phyloP scores from a whole-genome alignment of 345 rosid species.

The Acer yangbiense region DNA sequence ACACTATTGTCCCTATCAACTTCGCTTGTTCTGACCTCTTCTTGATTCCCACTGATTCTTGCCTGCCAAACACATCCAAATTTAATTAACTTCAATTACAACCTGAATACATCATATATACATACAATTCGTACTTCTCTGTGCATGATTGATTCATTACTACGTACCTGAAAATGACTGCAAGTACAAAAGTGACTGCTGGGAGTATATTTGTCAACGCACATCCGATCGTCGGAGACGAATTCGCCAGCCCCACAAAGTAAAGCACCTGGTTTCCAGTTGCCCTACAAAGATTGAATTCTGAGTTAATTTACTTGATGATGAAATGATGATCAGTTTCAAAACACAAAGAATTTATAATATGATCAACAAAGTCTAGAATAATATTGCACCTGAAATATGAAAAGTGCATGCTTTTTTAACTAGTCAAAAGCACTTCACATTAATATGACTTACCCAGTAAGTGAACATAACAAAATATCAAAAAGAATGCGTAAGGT shows the following conservation, averaged over 20 bases:
- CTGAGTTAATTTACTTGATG: not conserved
- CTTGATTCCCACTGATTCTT: constrained; percentile 67
- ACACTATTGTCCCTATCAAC: constrained; percentile 65
- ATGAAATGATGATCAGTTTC: not conserved
- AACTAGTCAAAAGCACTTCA: not conserved
- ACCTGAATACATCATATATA: no score
- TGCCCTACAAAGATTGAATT: constrained; percentile 42
- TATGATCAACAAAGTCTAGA: no score
- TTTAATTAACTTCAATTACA: no score
- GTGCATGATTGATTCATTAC: no score
- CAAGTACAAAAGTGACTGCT: constrained; percentile 74
- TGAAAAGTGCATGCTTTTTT: no score
- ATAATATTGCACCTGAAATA: no score
- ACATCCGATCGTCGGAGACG: constrained; percentile 84
- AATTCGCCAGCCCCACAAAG: constrained; percentile 70
- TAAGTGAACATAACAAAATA: constrained; percentile 75
- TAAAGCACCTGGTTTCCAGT: constrained; percentile 79
- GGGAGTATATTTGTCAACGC: constrained; percentile 81
- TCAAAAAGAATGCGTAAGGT: constrained; percentile 53
- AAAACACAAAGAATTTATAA: no score
- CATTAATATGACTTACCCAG: constrained; percentile 58
- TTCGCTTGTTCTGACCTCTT: constrained; percentile 75
- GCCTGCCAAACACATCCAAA: constrained; percentile 39
- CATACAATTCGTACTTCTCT: no score
- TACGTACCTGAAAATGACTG: constrained; percentile 70